Base-by-base conservation (phyloP, 495 filamentous ascomycete species). In the Articulospora tetracladia region DNA sequence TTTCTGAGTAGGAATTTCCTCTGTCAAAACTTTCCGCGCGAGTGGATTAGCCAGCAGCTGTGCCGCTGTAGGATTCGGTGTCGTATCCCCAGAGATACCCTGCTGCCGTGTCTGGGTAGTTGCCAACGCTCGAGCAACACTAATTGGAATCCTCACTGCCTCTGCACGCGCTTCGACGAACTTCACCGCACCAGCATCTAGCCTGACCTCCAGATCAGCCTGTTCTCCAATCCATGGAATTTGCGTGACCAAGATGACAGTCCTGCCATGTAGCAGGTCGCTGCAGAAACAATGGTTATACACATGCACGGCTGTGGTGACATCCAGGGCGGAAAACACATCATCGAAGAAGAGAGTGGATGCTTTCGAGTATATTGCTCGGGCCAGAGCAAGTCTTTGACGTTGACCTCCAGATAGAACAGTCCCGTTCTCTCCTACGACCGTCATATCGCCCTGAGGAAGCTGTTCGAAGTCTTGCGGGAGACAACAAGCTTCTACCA, bases 341-440 rank as follows among this genome's bases (percentile, higher is more conserved):
- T 75, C 68, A 53, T 75, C 74, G 1, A 76, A 58, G 32, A 77
- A 13, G 0, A 75, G 0, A 11, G 62, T 36, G 1, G 34, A 15
- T 53, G 52, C 58, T 59, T 28, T 67, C 22, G 20, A 70, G 58
- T 55, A 73, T 62, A 60, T 64, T 62, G 36, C 73, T 63, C 52
- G 59, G 59, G 54, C 73, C 52, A 57, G 65, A 57, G 41, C 69
- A 61, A 69, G 47, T 48, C 86, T 77, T 59, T 86, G 83, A 53
- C 80, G 80, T 63, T 87, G 85, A 0, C 85, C 86, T 10, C 86
- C 86, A 23, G 80, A 83, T 1, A 89, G 74, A 1, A 78, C 83
- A 28, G 81, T 79, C 19, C 86, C 86, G 62, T 80, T 75, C 57
- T 81, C 80, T 11, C 86, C 86, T 28, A 87, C 74, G 27, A 79